A percentile compares a stretch with the other conserved stretches of the same genome.
Evolutionary conservation across 2,329 filamentous ascomycete species (phyloP).

Genomic region (Alternaria viburni): DNA sequence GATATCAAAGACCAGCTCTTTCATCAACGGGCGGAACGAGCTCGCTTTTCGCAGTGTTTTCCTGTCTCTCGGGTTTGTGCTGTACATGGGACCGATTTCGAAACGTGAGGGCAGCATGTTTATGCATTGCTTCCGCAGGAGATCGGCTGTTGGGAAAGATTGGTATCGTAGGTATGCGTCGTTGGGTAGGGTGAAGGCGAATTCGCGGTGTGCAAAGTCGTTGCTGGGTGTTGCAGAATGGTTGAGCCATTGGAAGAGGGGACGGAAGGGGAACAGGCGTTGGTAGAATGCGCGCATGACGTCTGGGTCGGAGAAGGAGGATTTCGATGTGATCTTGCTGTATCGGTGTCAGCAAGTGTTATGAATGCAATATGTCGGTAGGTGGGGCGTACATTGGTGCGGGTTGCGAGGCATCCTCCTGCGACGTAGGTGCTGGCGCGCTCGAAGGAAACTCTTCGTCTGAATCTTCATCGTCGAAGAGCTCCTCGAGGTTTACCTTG

Average conservation of each 20-base stretch:
- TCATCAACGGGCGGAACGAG: conserved; percentile 84
- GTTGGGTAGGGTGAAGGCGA: conserved; percentile 92
- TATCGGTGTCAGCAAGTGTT: conserved; percentile 21
- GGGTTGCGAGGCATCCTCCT: conserved; percentile 49
- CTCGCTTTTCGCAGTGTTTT: conserved; percentile 82
- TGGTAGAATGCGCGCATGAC: conserved; percentile 95
- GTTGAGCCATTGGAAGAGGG: conserved; percentile 97
- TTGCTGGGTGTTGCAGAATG: conserved; percentile 84
- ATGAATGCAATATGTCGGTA: neutral
- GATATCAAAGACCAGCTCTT: conserved; percentile 98
- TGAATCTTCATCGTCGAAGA: conserved; percentile 64
- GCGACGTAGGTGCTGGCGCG: conserved; percentile 53
- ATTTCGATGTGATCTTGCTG: conserved; percentile 49
- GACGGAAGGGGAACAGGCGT: conserved; percentile 91
- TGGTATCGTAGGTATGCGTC: conserved; percentile 94
- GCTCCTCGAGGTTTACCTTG: conserved; percentile 59
- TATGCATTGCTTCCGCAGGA: conserved; percentile 89
- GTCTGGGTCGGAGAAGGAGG: conserved; percentile 71
- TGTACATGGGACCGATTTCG: conserved; percentile 98
- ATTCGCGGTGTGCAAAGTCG: conserved; percentile 93
- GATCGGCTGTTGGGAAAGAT: conserved; percentile 71
- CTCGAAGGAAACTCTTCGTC: conserved; percentile 66
- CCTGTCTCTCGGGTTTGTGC: conserved; percentile 88
- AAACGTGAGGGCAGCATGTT: conserved; percentile 89
- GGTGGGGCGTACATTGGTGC: conserved; percentile 46